These are phyloP conservation scores for Triangularia setosa DNA, from an alignment of 2,329 filamentous ascomycete species.

Conservation along the genomic window DNA sequence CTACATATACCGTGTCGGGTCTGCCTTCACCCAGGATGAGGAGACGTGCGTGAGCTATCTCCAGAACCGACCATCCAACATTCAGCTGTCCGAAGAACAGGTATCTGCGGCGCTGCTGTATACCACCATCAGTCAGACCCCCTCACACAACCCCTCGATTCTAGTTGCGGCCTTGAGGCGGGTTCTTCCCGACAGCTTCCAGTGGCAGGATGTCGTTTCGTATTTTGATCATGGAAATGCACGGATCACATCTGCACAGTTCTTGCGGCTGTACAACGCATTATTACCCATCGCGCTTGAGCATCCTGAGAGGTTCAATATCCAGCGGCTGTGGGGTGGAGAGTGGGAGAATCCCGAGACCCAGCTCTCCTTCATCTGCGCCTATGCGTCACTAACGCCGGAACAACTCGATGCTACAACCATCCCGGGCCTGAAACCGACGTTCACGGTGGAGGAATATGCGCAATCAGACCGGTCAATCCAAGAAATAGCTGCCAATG, in stretches of 20 bases:
- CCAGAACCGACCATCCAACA: conserved; percentile 47
- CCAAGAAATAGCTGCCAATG: conserved; percentile 52
- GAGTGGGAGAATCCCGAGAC: conserved; percentile 82
- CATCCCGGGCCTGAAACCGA: conserved; percentile 75
- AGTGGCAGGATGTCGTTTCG: conserved; percentile 68
- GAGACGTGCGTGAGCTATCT: conserved; percentile 59
- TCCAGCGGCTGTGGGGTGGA: conserved; percentile 88
- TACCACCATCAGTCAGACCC: conserved; percentile 54
- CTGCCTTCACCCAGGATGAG: conserved; percentile 69
- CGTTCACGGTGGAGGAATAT: conserved; percentile 64
- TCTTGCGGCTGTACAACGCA: conserved; percentile 75
- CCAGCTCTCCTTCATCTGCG: conserved; percentile 88
- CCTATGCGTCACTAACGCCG: conserved; percentile 72
- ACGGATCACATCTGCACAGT: conserved; percentile 73
- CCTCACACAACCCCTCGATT: conserved; percentile 48
- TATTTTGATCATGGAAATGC: conserved; percentile 78
- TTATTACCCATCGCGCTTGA: conserved; percentile 67
- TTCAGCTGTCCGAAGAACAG: conserved; percentile 74
- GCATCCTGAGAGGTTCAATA: conserved; percentile 64
- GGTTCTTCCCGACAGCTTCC: conserved; percentile 60
- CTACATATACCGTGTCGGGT: conserved; percentile 70
- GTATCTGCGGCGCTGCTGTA: conserved; percentile 75
- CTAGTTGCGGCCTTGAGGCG: conserved; percentile 61
- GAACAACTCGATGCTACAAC: conserved; percentile 78
- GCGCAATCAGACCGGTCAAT: conserved; percentile 46